Base-by-base conservation (phyloP, 2,329 filamentous ascomycete species). In the Massarina eburnea region DNA sequence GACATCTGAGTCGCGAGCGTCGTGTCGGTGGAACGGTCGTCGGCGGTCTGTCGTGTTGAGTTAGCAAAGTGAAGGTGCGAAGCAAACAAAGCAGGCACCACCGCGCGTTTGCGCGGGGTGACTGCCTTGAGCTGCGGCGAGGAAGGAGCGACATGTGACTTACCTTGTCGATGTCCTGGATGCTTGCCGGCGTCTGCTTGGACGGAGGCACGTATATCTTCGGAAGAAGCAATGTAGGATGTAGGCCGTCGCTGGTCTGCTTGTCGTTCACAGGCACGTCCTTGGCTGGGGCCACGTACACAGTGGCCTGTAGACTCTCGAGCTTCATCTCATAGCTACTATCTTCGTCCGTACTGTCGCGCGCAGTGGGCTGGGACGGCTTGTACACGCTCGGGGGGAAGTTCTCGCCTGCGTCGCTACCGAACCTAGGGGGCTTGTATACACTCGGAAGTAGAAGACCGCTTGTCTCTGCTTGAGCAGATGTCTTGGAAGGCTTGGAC, bases 231-330 rank as follows among this genome's bases (percentile, higher is more conserved):
- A 30, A 14, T 5, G 12, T 30, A 14, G 27, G 27, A 7, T 30
- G 27, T 14, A 30, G n/a, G n/a, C 27, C 27, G 7, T 30, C 12
- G 12, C 12, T 14, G 4, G 6, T 30, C 27, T 30, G 9, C 27
- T 30, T 8, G 12, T 5, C n/a, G 12, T 8, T 6, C 27, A 14
- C 27, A 30, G 27, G 5, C 27, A 30, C 27, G 12, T 30, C 27
- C 27, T 30, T 30, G 27, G 21, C 41, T 1, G 60, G 58, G 3
- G 65, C 65, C n/a, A 59, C 61, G 41, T 68, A 70, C 39, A 68
- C 66, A 3, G 55, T 54, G 27, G 27, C 12, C 12, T 30, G 27
- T 14, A 14, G 27, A 30, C n/a, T 7, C 7, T 30, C 12, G 5
- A 14, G 12, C 6, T 30, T 8, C 27, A n/a, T n/a, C n/a, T n/a